Conservation (phyloP, 176 grass and related monocot species). For the Chloris gayana region DNA sequence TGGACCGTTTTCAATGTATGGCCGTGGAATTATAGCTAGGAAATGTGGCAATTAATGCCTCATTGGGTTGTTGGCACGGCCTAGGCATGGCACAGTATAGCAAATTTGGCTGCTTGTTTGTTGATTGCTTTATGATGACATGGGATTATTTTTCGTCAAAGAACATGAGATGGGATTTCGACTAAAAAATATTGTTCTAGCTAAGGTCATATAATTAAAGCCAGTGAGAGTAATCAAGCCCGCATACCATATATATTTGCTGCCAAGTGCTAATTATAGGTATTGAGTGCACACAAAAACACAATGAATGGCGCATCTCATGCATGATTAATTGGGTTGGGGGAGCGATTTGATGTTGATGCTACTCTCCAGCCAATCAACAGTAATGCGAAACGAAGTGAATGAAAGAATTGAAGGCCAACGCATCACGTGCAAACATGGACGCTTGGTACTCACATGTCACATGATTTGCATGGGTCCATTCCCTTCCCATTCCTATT, state of each 20-base stretch:
- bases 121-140: neutral
- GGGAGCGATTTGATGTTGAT: neutral
- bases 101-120: neutral
- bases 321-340: neutral
- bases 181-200: neutral
- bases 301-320: neutral
- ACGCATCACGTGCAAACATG: neutral
- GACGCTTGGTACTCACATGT: neutral
- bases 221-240: neutral
- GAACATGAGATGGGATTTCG: neutral
- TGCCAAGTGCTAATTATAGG: neutral
- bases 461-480: neutral
- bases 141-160: too few species aligned
- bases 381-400: neutral
- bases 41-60: neutral
- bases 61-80: neutral
- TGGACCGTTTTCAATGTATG: neutral
- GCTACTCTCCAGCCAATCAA: neutral
- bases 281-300: neutral
- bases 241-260: neutral
- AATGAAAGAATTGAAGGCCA: neutral
- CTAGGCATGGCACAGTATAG: neutral
- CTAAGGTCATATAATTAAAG: neutral
- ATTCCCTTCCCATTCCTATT: neutral
- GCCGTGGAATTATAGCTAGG: neutral